These are phyloP conservation scores for Aschersonia sp. DNA, from an alignment of 2,329 filamentous ascomycete species.

Conservation along the genomic window DNA sequence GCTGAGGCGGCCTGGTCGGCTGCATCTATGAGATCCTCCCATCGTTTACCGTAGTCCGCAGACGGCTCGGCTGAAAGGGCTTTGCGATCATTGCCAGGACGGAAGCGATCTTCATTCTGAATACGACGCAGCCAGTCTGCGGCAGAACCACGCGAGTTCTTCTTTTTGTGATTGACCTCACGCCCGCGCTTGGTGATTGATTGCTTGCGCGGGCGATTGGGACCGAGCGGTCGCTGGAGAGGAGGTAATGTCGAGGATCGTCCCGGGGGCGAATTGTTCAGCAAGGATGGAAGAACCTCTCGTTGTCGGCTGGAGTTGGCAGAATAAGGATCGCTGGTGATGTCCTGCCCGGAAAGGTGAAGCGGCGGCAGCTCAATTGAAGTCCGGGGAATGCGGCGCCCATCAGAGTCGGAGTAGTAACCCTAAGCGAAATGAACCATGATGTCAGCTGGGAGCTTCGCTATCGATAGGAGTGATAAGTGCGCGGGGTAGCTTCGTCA, in stretches of 20 bases:
- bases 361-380: constrained; percentile 63
- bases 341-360: constrained; percentile 38
- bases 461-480: constrained; percentile 11
- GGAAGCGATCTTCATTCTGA: constrained; percentile 49
- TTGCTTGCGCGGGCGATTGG: constrained; percentile 64
- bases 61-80: constrained; percentile 76
- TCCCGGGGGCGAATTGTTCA: constrained; percentile 68
- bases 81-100: constrained; percentile 57
- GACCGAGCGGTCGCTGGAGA: constrained; percentile 57
- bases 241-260: constrained; percentile 81
- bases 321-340: constrained; percentile 62
- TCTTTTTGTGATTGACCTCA: constrained; percentile 66
- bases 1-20: constrained; percentile 61
- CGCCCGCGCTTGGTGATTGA: constrained; percentile 70
- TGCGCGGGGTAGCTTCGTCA: constrained; percentile 13
- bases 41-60: constrained; percentile 72
- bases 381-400: constrained; percentile 45
- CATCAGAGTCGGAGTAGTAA: constrained; percentile 57
- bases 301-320: constrained; percentile 38
- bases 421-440: constrained; percentile 26
- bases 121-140: constrained; percentile 48
- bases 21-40: constrained; percentile 93
- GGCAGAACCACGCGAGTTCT: constrained; percentile 55
- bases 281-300: constrained; percentile 69
- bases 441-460: background rate